Conservation (phyloP, 805 yeast genomes). For the Metahyphopichia silvanorum region DNA sequence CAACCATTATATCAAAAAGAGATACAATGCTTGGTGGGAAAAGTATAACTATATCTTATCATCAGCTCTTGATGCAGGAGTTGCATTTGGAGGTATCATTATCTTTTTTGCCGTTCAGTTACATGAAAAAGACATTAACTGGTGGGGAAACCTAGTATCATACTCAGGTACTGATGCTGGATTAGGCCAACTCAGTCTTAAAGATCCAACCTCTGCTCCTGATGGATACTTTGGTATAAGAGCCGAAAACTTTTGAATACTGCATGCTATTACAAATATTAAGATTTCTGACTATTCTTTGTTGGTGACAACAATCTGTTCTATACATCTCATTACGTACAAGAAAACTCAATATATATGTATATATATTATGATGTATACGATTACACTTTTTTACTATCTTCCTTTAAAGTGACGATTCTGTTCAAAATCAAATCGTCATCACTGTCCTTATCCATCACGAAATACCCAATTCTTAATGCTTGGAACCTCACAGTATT, state of each 20-base stretch:
- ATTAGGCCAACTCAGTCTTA: conserved; percentile 12
- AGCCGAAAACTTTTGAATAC: conserved; percentile 9
- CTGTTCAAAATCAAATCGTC: conserved; percentile 75
- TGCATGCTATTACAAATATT: too few species aligned
- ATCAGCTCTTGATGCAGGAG: conserved; percentile 52
- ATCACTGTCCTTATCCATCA: conserved; percentile 74
- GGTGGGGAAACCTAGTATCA: conserved; percentile 58
- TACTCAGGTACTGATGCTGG: conserved; percentile 26
- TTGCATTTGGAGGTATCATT: conserved; percentile 53
- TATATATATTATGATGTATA: background rate
- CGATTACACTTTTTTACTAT: conserved; percentile 17
- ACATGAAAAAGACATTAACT: conserved; percentile 37
- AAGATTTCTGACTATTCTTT: too few species aligned
- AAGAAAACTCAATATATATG: too few species aligned
- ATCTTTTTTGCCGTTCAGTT: conserved; percentile 52
- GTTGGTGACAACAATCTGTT: too few species aligned
- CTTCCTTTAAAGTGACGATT: conserved; percentile 91
- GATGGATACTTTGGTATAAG: conserved; percentile 37
- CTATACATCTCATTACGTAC: too few species aligned
- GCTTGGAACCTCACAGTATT: conserved; percentile 98
- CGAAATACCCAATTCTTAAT: conserved; percentile 92
- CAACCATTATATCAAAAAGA: conserved; percentile 46
- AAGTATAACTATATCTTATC: conserved; percentile 60
- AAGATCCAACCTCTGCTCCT: conserved; percentile 16
- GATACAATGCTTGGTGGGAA: conserved; percentile 56